Evolutionary conservation across 768 basidiomycete species (phyloP), one percentile per base, ranked within the genome.

Genomic region (Arthromyces matolae): DNA sequence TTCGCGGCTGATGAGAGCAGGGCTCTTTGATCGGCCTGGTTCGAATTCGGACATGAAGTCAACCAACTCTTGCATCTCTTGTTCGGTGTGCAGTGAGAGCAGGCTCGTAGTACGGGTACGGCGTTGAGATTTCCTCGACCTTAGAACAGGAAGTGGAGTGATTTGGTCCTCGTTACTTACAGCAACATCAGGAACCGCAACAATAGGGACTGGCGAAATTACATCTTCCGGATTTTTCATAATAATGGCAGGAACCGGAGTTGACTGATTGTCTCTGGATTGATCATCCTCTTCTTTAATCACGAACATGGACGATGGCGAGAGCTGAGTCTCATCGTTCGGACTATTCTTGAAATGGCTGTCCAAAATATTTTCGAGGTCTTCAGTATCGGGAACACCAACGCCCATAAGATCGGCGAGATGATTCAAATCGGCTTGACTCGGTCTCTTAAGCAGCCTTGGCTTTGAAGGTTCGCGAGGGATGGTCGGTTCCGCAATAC

Each of bases 11-110:
- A 16, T 20, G 19, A 29, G 42, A 33, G 22, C 22, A 19, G 41
- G 28, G 13, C 23, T 9, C 3, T 12, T 47, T n/a, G 49, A 18
- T 14, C 45, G 34, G 19, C 44, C 36, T 37, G 39, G 23, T 31
- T 52, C 43, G n/a, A 54, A 49, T 10, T 69, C 65, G 9, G 72
- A 66, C 47, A 81, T 65, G 33, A 78, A 60, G 23, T 78, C 78
- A 2, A 74, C 71, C 38, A 80, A 61, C n/a, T 72, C 75, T n/a
- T 68, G 59, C 12, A 81, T 67, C 49, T 81, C 79, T 24, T 63
- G 56, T 40, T 80, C 79, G 8, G 78, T 77, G 10, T 67, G 63
- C 6, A 71, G 60, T 3, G 79, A 80, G 25, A 79, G 68, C 18
- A 67, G 54, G 52, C 77, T 80, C 40, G 59, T 58, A 23, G 67